Evolutionary conservation across 1,139 yeast genomes (phyloP), one percentile per base, ranked within the genome.

Genomic region (Scheffersomyces illinoinensis): DNA sequence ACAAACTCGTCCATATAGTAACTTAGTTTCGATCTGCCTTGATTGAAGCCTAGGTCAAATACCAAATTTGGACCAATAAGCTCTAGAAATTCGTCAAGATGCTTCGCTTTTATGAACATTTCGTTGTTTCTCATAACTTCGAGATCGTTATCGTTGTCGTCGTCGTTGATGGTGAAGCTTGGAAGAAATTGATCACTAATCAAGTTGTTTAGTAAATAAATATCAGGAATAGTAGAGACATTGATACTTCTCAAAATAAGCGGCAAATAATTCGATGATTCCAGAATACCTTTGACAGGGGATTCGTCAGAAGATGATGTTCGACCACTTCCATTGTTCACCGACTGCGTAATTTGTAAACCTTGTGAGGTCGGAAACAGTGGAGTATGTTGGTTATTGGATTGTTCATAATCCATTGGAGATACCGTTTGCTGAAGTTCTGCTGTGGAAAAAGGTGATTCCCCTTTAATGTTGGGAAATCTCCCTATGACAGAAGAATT

Each of bases 221-320:
- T 68, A 18, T 76, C 75, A 0, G 93, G 93, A 17, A 89, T 84
- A 0, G 89, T 82, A 49, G 81, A 76, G 0, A 87, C 77, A 47
- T 90, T 87, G 59, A 88, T 83, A 53, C 87, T 85, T 58, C 93
- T 73, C 50, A 89, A 69, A 20, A 89, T 78, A 68, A 89, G 85
- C 0, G 92, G 93, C 49, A 88, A 71, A 68, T 87, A 86, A 64
- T 86, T 88, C 0, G 83, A 75, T 0, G 84, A 75, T 57, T 79
- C 84, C 1, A 74, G 64, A 6, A 68, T 64, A 12, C 59, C 57
- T 20, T 59, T 62, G 21, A 23, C 10, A n/a, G 21, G 48, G 1
- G 47, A 26, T 53, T 39, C 48, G 18, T 19, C 47, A 21, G 54
- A 47, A 10, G 23, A 53, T 3, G 53, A 50, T 20, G 24, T 53